Conservation (phyloP, 176 grass and related monocot species). For the Oryza longistaminata region DNA sequence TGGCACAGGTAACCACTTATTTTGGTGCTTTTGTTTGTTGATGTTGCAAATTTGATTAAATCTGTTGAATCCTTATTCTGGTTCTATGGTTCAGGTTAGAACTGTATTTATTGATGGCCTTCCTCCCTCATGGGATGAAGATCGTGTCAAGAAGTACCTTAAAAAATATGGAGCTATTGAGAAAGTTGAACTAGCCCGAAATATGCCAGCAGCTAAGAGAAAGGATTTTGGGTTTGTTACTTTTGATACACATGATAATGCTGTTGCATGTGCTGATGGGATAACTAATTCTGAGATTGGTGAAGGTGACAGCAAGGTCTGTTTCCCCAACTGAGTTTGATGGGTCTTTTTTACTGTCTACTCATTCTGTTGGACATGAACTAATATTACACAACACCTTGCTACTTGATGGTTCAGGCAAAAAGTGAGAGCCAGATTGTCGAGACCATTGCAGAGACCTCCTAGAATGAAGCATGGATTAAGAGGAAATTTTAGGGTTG, state of each 20-base stretch:
- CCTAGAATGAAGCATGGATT: conserved; percentile 70
- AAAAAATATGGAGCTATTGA: conserved; percentile 89
- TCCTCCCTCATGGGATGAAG: conserved; percentile 83
- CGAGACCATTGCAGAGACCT: conserved; percentile 72
- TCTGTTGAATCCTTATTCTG: conserved; percentile 26
- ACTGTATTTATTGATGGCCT: conserved; percentile 95
- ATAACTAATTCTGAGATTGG: conserved; percentile 65
- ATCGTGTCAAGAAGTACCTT: conserved; percentile 79
- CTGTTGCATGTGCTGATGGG: conserved; percentile 78
- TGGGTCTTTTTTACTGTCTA: neutral
- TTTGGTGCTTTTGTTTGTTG: neutral
- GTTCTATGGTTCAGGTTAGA: conserved; percentile 68
- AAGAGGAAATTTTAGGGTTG: conserved; percentile 78
- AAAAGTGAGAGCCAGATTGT: conserved; percentile 91
- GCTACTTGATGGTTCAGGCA: conserved; percentile 44
- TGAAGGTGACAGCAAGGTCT: conserved; percentile 77
- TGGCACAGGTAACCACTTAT: conserved; percentile 70
- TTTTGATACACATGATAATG: conserved; percentile 89
- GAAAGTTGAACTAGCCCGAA: conserved; percentile 89
- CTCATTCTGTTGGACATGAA: neutral
- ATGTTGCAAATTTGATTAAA: neutral
- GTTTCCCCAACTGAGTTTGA: conserved; percentile 22
- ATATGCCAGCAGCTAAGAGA: conserved; percentile 95
- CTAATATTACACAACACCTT: neutral
- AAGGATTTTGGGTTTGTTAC: conserved; percentile 98